A percentile compares a stretch with the other conserved stretches of the same genome.
Conservation (phyloP, 129 eudicot genomes). For the Helianthus annuus region DNA sequence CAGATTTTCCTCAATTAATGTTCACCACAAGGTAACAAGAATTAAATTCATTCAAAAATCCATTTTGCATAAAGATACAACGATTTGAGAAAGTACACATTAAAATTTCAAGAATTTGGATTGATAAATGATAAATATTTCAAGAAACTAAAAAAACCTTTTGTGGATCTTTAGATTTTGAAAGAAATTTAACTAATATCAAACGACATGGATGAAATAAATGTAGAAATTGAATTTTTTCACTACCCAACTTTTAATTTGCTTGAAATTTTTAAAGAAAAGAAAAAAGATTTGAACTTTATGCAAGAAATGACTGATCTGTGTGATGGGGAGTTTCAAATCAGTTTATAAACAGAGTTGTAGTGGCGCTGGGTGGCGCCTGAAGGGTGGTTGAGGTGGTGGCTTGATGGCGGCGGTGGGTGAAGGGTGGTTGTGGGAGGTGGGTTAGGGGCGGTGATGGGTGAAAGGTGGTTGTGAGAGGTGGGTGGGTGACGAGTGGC, state of each 20-base stretch:
- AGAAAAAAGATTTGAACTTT: neutral
- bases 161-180: constrained; percentile 35
- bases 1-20: constrained; percentile 26
- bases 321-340: constrained; percentile 38
- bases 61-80: neutral
- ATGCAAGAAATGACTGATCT: constrained; percentile 20
- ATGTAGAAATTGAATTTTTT: constrained; percentile 32
- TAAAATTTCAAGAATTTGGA: constrained; percentile 15
- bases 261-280: neutral
- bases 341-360: constrained; percentile 34
- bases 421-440: too few relatives aligned
- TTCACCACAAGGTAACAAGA: constrained; percentile 27
- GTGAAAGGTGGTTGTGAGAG: too few relatives aligned
- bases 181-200: constrained; percentile 57
- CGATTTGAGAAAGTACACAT: neutral
- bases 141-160: constrained; percentile 7
- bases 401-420: too few relatives aligned
- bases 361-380: too few relatives aligned
- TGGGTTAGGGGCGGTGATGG: too few relatives aligned
- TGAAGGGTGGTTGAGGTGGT: too few relatives aligned
- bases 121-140: neutral
- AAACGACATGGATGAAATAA: constrained; percentile 59
- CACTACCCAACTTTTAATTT: constrained; percentile 37
- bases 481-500: too few relatives aligned
- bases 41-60: constrained; percentile 4